phyloP scores from a whole-genome alignment of 2,329 filamentous ascomycete genomes.

The Xylaria sp. region DNA sequence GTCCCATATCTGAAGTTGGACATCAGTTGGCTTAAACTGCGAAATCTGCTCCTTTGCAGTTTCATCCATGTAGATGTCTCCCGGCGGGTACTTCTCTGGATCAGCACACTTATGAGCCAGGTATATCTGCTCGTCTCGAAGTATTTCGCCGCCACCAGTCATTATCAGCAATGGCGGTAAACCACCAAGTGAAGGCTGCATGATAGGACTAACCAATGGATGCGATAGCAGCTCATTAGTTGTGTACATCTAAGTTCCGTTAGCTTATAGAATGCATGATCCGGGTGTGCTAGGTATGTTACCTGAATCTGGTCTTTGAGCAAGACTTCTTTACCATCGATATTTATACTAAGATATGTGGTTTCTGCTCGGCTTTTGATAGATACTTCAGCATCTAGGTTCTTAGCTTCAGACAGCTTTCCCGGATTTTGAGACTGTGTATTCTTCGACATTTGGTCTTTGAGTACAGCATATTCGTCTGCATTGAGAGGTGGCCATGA shows the following conservation, averaged over 20 bases:
- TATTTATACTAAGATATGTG: conserved; percentile 68
- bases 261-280: conserved; percentile 36
- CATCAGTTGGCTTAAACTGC: conserved; percentile 84
- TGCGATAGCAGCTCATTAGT: conserved; percentile 88
- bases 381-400: conserved; percentile 29
- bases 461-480: conserved; percentile 72
- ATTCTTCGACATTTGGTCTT: conserved; percentile 61
- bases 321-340: conserved; percentile 76
- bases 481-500: conserved; percentile 94
- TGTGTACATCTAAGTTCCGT: conserved; percentile 67
- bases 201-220: conserved; percentile 87
- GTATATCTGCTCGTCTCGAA: conserved; percentile 95
- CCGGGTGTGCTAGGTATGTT: conserved; percentile 31
- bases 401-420: conserved; percentile 31
- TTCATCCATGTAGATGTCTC: conserved; percentile 71
- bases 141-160: conserved; percentile 86
- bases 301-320: conserved; percentile 95
- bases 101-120: conserved; percentile 94
- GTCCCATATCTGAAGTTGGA: conserved; percentile 96
- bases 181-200: conserved; percentile 90
- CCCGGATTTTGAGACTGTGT: conserved; percentile 44
- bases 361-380: conserved; percentile 45
- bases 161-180: conserved; percentile 89
- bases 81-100: conserved; percentile 79
- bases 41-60: conserved; percentile 68